Evolutionary conservation across 2,329 filamentous ascomycete genomes (phyloP).

Genomic region (Pseudogymnoascus sp.): DNA sequence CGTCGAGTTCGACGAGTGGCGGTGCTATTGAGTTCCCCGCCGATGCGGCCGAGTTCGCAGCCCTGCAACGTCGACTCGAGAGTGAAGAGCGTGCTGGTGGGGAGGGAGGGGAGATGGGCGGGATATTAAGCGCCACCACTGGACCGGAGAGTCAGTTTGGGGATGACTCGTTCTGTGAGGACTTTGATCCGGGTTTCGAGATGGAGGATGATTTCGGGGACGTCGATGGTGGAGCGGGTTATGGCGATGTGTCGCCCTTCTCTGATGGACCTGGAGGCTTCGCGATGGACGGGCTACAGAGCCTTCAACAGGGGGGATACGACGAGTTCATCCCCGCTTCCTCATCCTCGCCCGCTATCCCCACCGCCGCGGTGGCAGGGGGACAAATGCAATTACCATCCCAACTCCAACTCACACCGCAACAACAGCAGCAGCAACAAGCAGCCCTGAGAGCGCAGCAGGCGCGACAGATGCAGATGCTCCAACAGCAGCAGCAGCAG

Average conservation of each 20-base stretch:
- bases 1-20: conserved; percentile 17
- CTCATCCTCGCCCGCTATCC: background rate
- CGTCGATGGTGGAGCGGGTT: background rate
- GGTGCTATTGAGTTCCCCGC: conserved; percentile 47
- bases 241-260: background rate
- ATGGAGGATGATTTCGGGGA: background rate
- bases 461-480: background rate
- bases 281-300: background rate
- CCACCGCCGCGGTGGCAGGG: background rate
- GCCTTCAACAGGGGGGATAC: background rate
- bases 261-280: background rate
- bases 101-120: background rate
- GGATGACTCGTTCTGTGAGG: background rate
- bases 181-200: background rate
- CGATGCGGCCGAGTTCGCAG: conserved; percentile 49
- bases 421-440: background rate
- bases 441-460: background rate
- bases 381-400: background rate
- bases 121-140: background rate
- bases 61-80: conserved; percentile 48
- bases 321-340: background rate
- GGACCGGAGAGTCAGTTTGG: background rate
- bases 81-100: conserved; percentile 13
- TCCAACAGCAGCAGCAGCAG: background rate
- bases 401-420: background rate